Percentiles rank a stretch among this genome's conserved stretches.
Evolutionary conservation across 2,329 filamentous ascomycete species (phyloP).

Genomic region (Didymella glomerata): DNA sequence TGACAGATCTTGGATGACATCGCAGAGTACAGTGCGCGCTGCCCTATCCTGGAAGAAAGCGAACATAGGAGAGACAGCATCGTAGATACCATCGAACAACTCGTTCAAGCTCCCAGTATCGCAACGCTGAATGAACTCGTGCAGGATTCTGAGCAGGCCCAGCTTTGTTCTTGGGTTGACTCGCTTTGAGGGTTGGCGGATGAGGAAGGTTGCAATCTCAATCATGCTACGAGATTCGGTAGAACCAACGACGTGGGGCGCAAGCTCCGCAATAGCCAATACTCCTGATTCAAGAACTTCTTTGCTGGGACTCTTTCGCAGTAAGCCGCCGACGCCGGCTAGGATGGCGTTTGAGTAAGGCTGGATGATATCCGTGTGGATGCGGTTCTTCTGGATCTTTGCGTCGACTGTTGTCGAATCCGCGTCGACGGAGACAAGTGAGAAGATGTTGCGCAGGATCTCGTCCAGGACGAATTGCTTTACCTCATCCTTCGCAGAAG

Average conservation of each 20-base stretch:
- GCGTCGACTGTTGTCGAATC: slow-evolving; percentile 52
- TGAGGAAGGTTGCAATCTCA: slow-evolving; percentile 79
- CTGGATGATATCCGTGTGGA: slow-evolving; percentile 60
- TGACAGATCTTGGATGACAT: slow-evolving; percentile 76
- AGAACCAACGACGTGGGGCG: slow-evolving; percentile 56
- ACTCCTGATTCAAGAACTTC: slow-evolving; percentile 82
- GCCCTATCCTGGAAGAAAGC: slow-evolving; percentile 86
- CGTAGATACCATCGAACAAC: slow-evolving; percentile 72
- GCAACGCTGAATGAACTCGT: slow-evolving; percentile 78
- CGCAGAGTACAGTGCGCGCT: slow-evolving; percentile 77
- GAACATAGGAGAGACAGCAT: slow-evolving; percentile 81
- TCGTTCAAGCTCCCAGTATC: slow-evolving; percentile 64
- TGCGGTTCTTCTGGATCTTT: slow-evolving; percentile 61
- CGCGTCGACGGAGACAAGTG: slow-evolving; percentile 27
- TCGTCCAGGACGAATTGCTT: slow-evolving; percentile 79
- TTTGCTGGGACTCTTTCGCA: slow-evolving; percentile 70
- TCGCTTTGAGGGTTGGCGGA: slow-evolving; percentile 83
- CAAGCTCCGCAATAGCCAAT: slow-evolving; percentile 75
- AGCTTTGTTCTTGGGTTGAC: slow-evolving; percentile 87
- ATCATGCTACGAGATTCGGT: slow-evolving; percentile 78
- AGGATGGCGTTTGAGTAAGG: slow-evolving; percentile 74
- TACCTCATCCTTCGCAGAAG: slow-evolving; percentile 84
- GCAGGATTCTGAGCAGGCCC: slow-evolving; percentile 78
- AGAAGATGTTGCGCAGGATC: slow-evolving; percentile 67
- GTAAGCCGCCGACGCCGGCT: slow-evolving; percentile 57